Conservation (phyloP, 1,139 yeast genomes). For the Hanseniaspora gamundiae region DNA sequence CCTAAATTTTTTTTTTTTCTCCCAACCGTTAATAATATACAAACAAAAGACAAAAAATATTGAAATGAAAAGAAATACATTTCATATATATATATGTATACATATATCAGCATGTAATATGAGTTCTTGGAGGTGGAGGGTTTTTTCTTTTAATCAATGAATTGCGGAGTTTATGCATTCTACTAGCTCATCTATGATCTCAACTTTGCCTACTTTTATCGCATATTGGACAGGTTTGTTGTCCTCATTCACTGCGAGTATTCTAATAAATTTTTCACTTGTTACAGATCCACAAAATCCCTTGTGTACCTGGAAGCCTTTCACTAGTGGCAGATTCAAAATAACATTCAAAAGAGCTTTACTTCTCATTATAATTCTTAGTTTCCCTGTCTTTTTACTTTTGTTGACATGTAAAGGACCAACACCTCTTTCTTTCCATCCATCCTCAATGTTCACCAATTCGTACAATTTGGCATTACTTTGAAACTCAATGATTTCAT, state of each 20-base stretch:
- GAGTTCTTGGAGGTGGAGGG: too few relatives aligned
- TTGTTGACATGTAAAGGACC: conserved; percentile 78
- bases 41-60: conserved; percentile 1
- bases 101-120: too few relatives aligned
- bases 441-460: conserved; percentile 47
- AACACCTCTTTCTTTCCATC: conserved; percentile 94
- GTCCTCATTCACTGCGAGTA: conserved; percentile 43
- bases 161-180: conserved; percentile 23
- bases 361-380: conserved; percentile 81
- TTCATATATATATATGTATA: too few relatives aligned
- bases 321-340: conserved; percentile 56
- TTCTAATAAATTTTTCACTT: conserved; percentile 67
- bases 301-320: conserved; percentile 46
- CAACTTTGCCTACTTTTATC: conserved; percentile 53
- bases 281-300: conserved; percentile 83
- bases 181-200: conserved; percentile 46
- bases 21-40: neutral
- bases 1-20: too few relatives aligned
- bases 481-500: conserved; percentile 57
- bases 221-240: conserved; percentile 75
- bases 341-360: conserved; percentile 77
- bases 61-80: conserved; percentile 3
- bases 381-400: conserved; percentile 22
- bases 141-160: too few relatives aligned
- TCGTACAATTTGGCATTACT: conserved; percentile 74